These are phyloP conservation scores for Pigoraptor vietnamica DNA, from an alignment of 78 protist genomes.

Conservation along the genomic window DNA sequence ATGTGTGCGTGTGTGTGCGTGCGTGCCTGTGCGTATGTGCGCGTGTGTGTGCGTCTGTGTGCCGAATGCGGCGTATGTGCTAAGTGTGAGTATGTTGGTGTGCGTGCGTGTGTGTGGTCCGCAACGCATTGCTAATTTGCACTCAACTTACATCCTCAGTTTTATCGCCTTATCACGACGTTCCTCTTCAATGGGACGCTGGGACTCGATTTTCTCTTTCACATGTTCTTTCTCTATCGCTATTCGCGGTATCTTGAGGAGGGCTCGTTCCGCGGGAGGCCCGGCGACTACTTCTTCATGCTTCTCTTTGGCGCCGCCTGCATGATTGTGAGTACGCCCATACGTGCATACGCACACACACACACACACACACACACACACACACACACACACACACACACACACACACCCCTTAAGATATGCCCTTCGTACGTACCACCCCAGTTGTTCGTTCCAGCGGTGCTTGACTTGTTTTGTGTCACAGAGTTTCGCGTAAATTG, in stretches of 20 bases:
- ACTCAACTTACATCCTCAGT: background rate
- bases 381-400: background rate
- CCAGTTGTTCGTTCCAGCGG: too few relatives aligned
- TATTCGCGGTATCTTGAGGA: conserved; percentile 48
- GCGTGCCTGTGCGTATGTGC: too few relatives aligned
- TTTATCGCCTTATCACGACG: conserved; percentile 52
- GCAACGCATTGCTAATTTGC: background rate
- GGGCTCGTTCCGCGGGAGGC: conserved; percentile 33
- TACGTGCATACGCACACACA: too few relatives aligned
- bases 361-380: too few relatives aligned
- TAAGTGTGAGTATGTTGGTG: background rate
- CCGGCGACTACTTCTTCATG: conserved; percentile 39
- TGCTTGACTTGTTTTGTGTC: too few relatives aligned
- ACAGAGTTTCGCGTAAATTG: too few relatives aligned
- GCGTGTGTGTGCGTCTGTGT: too few relatives aligned
- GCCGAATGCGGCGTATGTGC: background rate
- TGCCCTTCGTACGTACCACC: too few relatives aligned
- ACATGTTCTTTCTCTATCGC: conserved; percentile 50
- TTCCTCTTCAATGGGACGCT: conserved; percentile 43
- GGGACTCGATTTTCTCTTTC: conserved; percentile 40
- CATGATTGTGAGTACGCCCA: background rate
- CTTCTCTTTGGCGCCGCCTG: conserved; percentile 33
- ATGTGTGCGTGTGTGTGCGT: too few relatives aligned
- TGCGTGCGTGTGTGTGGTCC: background rate
- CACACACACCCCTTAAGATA: too few relatives aligned